phyloP scores from a whole-genome alignment of 2,329 filamentous ascomycete genomes.

The Pyrenophora graminea region DNA sequence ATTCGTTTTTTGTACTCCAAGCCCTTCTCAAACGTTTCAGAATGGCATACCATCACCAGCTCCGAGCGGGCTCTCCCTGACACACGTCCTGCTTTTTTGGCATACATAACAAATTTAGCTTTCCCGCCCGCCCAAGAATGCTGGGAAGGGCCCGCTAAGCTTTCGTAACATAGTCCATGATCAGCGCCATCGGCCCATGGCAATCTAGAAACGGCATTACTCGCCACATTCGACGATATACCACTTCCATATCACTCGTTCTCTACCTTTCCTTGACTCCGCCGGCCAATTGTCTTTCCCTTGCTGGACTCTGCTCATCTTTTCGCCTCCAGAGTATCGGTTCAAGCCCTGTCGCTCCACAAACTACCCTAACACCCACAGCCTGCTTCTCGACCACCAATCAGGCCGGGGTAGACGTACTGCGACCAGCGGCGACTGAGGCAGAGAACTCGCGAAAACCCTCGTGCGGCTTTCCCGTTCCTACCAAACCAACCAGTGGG shows the following conservation, averaged over 20 bases:
- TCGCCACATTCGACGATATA: slow-evolving; percentile 41
- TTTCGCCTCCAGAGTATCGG: slow-evolving; percentile 44
- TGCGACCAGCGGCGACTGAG: slow-evolving; percentile 40
- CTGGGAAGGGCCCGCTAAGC: slow-evolving; percentile 36
- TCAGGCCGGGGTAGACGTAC: slow-evolving; percentile 22
- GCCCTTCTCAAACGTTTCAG: slow-evolving; percentile 3
- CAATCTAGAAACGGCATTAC: slow-evolving; percentile 42
- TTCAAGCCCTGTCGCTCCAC: slow-evolving; percentile 37
- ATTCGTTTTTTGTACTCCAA: background rate
- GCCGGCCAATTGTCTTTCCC: slow-evolving; percentile 21
- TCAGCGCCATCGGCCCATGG: slow-evolving; percentile 41
- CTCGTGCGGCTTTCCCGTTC: slow-evolving; percentile 40
- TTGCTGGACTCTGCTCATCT: slow-evolving; percentile 31
- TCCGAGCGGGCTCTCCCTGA: slow-evolving; percentile 1
- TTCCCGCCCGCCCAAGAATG: slow-evolving; percentile 13
- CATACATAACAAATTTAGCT: slow-evolving; percentile 11
- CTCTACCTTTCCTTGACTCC: slow-evolving; percentile 21
- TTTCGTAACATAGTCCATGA: slow-evolving; percentile 32
- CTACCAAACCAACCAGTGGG: slow-evolving; percentile 29
- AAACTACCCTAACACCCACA: slow-evolving; percentile 37
- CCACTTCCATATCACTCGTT: slow-evolving; percentile 27
- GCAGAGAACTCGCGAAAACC: slow-evolving; percentile 36
- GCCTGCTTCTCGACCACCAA: slow-evolving; percentile 32
- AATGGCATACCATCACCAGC: slow-evolving; percentile 3
- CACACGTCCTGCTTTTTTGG: slow-evolving; percentile 6